Conservation (phyloP, 2,329 filamentous ascomycete genomes). For the Decorospora gaudefroyi region DNA sequence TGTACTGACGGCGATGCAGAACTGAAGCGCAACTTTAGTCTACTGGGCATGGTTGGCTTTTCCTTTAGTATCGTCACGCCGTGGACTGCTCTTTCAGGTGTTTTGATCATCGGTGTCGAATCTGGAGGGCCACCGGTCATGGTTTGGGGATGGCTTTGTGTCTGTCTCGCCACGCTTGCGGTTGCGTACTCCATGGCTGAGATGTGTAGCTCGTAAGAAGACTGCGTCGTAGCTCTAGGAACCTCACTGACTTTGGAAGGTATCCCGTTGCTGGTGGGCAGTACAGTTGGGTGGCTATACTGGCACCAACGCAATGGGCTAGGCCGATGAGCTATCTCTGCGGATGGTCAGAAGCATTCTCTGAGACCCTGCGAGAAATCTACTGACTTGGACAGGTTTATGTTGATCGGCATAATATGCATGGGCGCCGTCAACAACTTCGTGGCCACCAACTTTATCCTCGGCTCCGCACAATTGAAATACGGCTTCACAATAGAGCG, state of each 20-base stretch:
- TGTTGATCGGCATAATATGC: constrained; percentile 51
- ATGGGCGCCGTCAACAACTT: constrained; percentile 62
- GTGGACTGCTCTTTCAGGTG: constrained; percentile 62
- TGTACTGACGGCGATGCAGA: constrained; percentile 45
- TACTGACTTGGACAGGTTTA: constrained; percentile 18
- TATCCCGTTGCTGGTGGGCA: constrained; percentile 62
- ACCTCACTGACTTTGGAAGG: constrained; percentile 13
- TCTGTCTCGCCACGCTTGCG: constrained; percentile 56
- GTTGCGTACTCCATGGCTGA: constrained; percentile 65
- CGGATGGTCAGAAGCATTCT: constrained; percentile 48
- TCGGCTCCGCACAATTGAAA: constrained; percentile 59
- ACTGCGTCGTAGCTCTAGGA: not conserved
- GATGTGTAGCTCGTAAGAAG: constrained; percentile 55
- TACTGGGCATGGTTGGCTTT: constrained; percentile 64
- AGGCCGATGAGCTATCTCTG: constrained; percentile 47
- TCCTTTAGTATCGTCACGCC: constrained; percentile 63
- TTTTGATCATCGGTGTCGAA: constrained; percentile 60
- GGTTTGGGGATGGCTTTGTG: constrained; percentile 61
- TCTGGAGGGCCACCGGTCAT: constrained; percentile 63
- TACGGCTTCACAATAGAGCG: constrained; percentile 58
- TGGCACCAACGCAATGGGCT: constrained; percentile 54
- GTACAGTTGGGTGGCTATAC: constrained; percentile 62
- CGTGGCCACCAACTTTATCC: constrained; percentile 60
- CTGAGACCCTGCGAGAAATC: not conserved
- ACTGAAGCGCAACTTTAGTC: constrained; percentile 60